phyloP scores from a whole-genome alignment of 352 stramenopile genomes.

The Phytophthora pini region DNA sequence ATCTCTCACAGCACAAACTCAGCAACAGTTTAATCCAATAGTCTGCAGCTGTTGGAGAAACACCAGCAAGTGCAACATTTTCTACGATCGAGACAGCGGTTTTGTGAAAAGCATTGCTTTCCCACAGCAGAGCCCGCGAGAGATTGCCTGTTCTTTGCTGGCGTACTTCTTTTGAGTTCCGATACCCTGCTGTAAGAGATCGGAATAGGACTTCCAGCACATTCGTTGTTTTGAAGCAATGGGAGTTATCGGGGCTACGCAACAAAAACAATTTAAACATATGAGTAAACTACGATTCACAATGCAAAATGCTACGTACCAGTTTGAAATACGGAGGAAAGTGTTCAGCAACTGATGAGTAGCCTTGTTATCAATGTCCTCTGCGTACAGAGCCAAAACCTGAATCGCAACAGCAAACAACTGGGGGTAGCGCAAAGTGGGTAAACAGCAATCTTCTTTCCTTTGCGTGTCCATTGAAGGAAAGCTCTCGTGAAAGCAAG shows the following conservation, averaged over 20 bases:
- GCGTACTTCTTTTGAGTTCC: not conserved
- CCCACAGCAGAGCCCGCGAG: slow-evolving; percentile 33
- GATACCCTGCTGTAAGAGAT: slow-evolving; percentile 29
- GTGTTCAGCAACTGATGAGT: slow-evolving; percentile 19
- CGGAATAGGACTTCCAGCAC: slow-evolving; percentile 37
- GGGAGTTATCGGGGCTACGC: slow-evolving; percentile 32
- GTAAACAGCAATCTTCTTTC: not conserved
- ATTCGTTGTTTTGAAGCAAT: slow-evolving; percentile 25
- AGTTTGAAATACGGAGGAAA: slow-evolving; percentile 21
- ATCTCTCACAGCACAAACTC: slow-evolving; percentile 19
- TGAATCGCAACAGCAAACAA: slow-evolving; percentile 39
- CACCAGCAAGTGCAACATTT: slow-evolving; percentile 25
- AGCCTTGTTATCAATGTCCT: slow-evolving; percentile 11
- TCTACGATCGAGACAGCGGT: slow-evolving; percentile 26
- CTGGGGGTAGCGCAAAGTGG: slow-evolving; percentile 23
- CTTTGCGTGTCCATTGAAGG: not conserved
- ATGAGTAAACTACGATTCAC: not conserved
- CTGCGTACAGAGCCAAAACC: slow-evolving; percentile 32
- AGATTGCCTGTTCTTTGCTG: slow-evolving; percentile 3
- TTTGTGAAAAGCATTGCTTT: slow-evolving; percentile 35
- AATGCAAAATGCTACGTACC: slow-evolving; percentile 28
- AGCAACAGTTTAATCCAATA: slow-evolving; percentile 40
- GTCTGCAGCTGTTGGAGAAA: slow-evolving; percentile 27
- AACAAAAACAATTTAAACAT: slow-evolving; percentile 19
- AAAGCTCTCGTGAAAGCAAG: not conserved